Conservation (phyloP, 2,329 filamentous ascomycete genomes). For the Ophidiomyces ophidiicola region DNA sequence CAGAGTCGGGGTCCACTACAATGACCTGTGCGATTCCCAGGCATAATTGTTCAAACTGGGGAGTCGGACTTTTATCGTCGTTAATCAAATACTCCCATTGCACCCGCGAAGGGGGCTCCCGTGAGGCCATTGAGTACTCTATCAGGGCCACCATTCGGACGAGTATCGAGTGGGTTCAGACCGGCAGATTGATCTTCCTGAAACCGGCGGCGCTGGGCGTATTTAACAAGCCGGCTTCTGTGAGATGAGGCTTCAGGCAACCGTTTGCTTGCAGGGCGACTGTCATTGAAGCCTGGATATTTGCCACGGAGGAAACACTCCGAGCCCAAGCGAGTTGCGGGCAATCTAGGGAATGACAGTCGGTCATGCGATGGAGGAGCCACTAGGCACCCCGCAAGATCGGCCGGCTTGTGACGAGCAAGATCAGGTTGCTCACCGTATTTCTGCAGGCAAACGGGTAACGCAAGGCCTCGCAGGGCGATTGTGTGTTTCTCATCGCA, state of each 20-base stretch:
- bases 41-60: constrained; percentile 54
- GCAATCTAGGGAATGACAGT: too few species aligned
- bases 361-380: too few species aligned
- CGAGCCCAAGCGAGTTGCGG: not conserved
- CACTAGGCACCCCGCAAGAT: too few species aligned
- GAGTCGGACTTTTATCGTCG: constrained; percentile 54
- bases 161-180: not conserved
- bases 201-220: too few species aligned
- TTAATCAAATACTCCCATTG: constrained; percentile 54
- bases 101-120: constrained; percentile 20
- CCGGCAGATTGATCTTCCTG: not conserved
- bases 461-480: too few species aligned
- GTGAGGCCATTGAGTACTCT: constrained; percentile 19
- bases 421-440: too few species aligned
- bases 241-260: not conserved
- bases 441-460: too few species aligned
- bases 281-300: constrained; percentile 1
- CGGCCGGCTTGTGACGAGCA: too few species aligned
- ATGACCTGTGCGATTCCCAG: constrained; percentile 57
- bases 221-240: too few species aligned
- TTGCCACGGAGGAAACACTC: not conserved
- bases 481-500: too few species aligned
- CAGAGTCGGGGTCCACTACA: constrained; percentile 35
- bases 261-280: not conserved
- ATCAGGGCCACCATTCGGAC: constrained; percentile 9